A percentile compares a stretch with the other conserved stretches of the same genome.
These are phyloP conservation scores for Daldinia childiae DNA, from an alignment of 495 filamentous ascomycete genomes.

Conservation along the genomic window DNA sequence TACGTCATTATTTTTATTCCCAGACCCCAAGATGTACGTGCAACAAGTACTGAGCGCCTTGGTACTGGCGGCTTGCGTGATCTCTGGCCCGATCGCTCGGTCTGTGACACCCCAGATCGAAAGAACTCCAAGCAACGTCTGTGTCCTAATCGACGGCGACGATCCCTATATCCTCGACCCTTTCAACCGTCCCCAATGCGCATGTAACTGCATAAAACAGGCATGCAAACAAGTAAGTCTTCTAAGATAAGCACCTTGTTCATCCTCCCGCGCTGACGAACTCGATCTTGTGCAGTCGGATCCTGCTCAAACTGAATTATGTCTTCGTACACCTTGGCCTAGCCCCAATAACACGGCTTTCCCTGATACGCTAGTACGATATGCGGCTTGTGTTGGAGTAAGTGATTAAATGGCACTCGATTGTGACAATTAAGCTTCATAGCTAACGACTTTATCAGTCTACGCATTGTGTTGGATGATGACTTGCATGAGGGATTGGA, in stretches of 20 bases:
- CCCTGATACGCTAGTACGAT: constrained; percentile 26
- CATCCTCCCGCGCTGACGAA: neutral
- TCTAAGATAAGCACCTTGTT: neutral
- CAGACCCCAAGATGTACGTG: constrained; percentile 17
- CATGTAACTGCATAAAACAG: constrained; percentile 28
- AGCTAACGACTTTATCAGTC: constrained; percentile 10
- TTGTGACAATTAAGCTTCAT: neutral
- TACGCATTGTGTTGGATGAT: constrained; percentile 25
- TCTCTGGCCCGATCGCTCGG: constrained; percentile 4
- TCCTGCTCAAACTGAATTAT: constrained; percentile 32
- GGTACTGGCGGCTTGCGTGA: constrained; percentile 16
- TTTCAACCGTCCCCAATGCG: constrained; percentile 35
- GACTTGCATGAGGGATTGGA: neutral
- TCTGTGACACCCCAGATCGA: neutral
- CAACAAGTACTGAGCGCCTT: constrained; percentile 17
- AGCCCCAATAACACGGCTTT: constrained; percentile 8
- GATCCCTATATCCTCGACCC: constrained; percentile 30
- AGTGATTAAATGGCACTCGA: constrained; percentile 1
- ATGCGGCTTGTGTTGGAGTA: constrained; percentile 27
- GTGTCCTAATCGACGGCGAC: constrained; percentile 32
- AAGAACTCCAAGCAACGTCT: constrained; percentile 6
- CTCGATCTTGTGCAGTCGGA: constrained; percentile 15
- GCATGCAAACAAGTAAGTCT: constrained; percentile 28
- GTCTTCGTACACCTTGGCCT: constrained; percentile 32
- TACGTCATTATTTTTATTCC: neutral